A percentile compares a stretch with the other conserved stretches of the same genome.
Conservation (phyloP, 805 yeast genomes). For the Candida montana region DNA sequence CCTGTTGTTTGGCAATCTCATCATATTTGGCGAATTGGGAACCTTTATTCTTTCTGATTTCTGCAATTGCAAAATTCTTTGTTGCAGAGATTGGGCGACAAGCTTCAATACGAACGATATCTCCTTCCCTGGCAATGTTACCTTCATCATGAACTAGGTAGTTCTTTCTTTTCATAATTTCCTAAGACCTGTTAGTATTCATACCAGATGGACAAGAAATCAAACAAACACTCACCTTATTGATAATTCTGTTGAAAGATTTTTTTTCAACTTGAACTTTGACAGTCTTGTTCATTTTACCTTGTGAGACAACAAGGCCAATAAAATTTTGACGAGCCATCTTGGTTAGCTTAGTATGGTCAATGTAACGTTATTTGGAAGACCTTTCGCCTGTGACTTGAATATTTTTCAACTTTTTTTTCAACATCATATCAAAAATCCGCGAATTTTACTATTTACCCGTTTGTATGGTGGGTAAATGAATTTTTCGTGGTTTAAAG, state of each 20-base stretch:
- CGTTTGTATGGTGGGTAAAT: no score
- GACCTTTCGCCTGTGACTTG: background rate
- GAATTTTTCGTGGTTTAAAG: no score
- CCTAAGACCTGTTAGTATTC: slow-evolving; percentile 26
- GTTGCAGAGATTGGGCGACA: slow-evolving; percentile 79
- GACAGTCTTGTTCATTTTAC: slow-evolving; percentile 92
- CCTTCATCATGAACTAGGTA: slow-evolving; percentile 93
- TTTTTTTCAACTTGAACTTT: slow-evolving; percentile 84
- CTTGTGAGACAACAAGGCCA: slow-evolving; percentile 93
- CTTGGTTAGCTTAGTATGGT: background rate
- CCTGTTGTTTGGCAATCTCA: slow-evolving; percentile 62
- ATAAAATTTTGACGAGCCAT: slow-evolving; percentile 90
- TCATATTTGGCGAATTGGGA: slow-evolving; percentile 83
- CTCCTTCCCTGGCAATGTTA: slow-evolving; percentile 89
- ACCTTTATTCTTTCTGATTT: slow-evolving; percentile 83
- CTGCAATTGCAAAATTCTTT: slow-evolving; percentile 88
- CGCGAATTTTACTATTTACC: no score
- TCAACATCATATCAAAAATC: no score
- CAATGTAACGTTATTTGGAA: background rate
- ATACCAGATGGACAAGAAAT: no score
- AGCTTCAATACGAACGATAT: slow-evolving; percentile 86
- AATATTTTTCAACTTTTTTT: background rate
- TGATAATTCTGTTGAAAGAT: slow-evolving; percentile 63
- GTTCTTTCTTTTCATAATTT: slow-evolving; percentile 71
- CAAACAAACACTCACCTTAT: slow-evolving; percentile 34